Percentiles rank a stretch among this genome's conserved stretches.
phyloP scores from a whole-genome alignment of 176 grass and related monocot species.

The Pharus latifolius region DNA sequence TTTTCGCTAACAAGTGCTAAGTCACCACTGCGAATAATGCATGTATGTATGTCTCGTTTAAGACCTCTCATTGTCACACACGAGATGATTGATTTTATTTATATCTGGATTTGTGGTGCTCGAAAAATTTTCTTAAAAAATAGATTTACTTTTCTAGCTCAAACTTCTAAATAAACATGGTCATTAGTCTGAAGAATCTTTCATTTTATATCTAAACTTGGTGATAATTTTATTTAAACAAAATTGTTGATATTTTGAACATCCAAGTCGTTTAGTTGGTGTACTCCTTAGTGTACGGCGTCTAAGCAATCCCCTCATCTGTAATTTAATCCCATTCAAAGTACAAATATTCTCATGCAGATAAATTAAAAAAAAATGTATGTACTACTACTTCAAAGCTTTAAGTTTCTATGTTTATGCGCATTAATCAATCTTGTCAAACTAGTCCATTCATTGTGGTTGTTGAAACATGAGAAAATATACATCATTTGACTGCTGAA shows the following conservation, averaged over 20 bases:
- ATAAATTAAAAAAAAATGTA: not conserved
- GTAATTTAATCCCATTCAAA: conserved; percentile 13
- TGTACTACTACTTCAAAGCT: no score
- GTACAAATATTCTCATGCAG: not conserved
- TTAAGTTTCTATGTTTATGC: not conserved
- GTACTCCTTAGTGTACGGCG: conserved; percentile 2
- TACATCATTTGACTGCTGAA: no score
- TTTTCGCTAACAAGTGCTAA: no score
- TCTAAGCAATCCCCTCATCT: not conserved
- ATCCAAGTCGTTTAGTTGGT: not conserved
- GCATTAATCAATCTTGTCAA: not conserved
- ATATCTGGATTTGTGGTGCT: no score
- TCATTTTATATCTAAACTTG: conserved; percentile 5
- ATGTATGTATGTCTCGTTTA: no score
- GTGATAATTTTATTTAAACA: no score
- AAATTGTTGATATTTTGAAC: conserved; percentile 8
- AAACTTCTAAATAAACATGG: no score
- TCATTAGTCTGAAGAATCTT: conserved; percentile 21
- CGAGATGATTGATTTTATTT: no score
- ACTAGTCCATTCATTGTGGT: not conserved
- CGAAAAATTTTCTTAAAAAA: no score
- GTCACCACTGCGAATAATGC: no score
- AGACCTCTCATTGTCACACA: no score
- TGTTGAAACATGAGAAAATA: not conserved
- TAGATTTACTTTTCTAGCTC: no score